A percentile compares a stretch with the other conserved stretches of the same genome.
Conservation (phyloP, 2,329 filamentous ascomycete genomes). For the Metarhizium brunneum region DNA sequence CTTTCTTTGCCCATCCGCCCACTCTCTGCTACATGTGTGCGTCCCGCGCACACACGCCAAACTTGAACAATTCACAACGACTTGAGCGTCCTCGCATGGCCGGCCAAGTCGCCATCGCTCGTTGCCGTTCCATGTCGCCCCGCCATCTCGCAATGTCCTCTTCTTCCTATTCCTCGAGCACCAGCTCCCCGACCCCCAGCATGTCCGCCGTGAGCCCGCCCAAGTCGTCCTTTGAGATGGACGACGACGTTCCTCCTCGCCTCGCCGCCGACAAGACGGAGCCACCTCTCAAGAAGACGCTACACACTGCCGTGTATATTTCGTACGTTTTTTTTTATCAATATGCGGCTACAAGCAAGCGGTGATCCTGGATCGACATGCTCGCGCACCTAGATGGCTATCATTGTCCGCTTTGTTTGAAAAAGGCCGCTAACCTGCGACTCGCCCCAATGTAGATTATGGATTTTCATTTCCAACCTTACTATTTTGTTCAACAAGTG, state of each 20-base stretch:
- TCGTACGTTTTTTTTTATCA: slow-evolving; percentile 12
- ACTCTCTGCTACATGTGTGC: not conserved
- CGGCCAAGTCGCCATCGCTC: not conserved
- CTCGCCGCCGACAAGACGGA: slow-evolving; percentile 8
- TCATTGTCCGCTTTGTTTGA: not conserved
- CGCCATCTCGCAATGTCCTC: not conserved
- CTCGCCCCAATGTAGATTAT: slow-evolving; percentile 37
- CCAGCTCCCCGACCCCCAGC: not conserved
- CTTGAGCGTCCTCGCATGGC: not conserved
- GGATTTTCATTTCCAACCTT: slow-evolving; percentile 77
- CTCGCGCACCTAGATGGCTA: not conserved
- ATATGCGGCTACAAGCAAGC: no score
- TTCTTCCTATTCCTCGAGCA: slow-evolving; percentile 1
- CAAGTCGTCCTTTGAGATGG: slow-evolving; percentile 1
- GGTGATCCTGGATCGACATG: not conserved
- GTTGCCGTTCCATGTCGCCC: not conserved
- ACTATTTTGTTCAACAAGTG: slow-evolving; percentile 93
- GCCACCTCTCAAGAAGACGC: slow-evolving; percentile 4
- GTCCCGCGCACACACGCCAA: not conserved
- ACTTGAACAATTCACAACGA: not conserved
- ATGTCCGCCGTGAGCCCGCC: slow-evolving; percentile 2
- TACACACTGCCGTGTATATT: slow-evolving; percentile 26
- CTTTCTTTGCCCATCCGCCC: not conserved
- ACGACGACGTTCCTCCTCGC: slow-evolving; percentile 16
- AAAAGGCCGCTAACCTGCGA: not conserved